Evolutionary conservation across 1,284 basidiomycete species (phyloP), one percentile per base, ranked within the genome.

Genomic region (Boletus semigastroideus): DNA sequence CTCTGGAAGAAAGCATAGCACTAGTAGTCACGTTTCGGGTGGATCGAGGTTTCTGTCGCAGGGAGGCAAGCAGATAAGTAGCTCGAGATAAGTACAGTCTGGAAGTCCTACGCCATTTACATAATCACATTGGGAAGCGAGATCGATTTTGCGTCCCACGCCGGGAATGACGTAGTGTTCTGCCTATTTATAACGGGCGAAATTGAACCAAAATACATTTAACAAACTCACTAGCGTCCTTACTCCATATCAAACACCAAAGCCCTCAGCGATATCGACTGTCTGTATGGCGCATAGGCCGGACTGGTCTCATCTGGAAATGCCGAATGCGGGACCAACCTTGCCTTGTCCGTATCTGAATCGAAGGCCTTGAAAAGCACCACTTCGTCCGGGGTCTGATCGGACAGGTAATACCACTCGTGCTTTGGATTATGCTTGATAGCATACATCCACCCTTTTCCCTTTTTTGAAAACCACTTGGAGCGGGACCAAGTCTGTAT

Each of bases 361-460:
- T 75, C 75, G 54, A 68, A 75, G 59, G 73, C 75, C 70, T 78
- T 78, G 63, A 80, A 71, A 45, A 79, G 59, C 19, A 68, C 69
- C 42, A 22, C 42, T 5, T 33, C 42, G 30, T 33, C 19, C 19
- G 42, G 42, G 17, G 30, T 33, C 17, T 31, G 42, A 19, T 43
- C 42, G 1, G 43, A 34, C 5, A 19, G 20, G 20, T 33, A 34
- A 34, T 30, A 76, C 77, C 75, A 80, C 51, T 60, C 55, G 56
- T 79, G 76, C n/a, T 60, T 46, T 2, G 73, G 67, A 51, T 22
- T 30, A 8, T 34, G 8, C 31, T 12, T 33, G 42, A 33, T 6
- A n/a, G 22, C 34, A 19, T 51, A 1, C 14, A 30, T 51, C n/a
- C 19, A 20, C 3, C 10, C n/a, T n/a, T 13, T 51, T 14, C 4